phyloP scores from a whole-genome alignment of 179 eudicot genomes.

The Spinacia oleracea region DNA sequence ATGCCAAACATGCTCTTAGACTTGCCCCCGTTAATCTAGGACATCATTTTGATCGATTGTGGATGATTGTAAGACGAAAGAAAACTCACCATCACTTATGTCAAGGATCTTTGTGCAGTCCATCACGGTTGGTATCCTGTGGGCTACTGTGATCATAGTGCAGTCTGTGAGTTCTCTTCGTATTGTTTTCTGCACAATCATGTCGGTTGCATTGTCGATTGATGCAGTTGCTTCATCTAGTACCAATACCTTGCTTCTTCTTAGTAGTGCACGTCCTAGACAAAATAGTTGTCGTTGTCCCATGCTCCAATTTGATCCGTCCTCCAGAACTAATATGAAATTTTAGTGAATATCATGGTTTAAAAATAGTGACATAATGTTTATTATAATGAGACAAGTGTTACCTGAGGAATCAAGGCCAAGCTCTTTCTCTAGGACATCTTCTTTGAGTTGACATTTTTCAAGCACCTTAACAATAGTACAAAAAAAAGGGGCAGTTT shows the following conservation, averaged over 20 bases:
- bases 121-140: conserved; percentile 8
- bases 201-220: conserved; percentile 36
- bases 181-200: not conserved
- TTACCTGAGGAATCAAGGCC: conserved; percentile 51
- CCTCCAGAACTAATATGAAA: conserved; percentile 51
- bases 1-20: too few species aligned
- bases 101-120: conserved; percentile 5
- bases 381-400: not conserved
- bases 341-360: not conserved
- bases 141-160: conserved; percentile 4
- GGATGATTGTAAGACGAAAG: not conserved
- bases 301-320: conserved; percentile 91
- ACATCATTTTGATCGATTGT: not conserved
- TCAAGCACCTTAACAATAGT: conserved; percentile 11
- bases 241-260: conserved; percentile 66
- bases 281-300: conserved; percentile 80
- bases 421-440: conserved; percentile 43
- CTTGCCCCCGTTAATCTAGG: too few species aligned
- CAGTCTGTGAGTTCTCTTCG: not conserved
- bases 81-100: not conserved
- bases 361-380: not conserved
- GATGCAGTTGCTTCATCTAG: conserved; percentile 91
- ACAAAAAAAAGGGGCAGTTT: not conserved
- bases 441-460: conserved; percentile 58
- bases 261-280: conserved; percentile 68